Evolutionary conservation across 257 asterid species (phyloP), one percentile per base, ranked within the genome.

Genomic region (Fraxinus quadrangulata): DNA sequence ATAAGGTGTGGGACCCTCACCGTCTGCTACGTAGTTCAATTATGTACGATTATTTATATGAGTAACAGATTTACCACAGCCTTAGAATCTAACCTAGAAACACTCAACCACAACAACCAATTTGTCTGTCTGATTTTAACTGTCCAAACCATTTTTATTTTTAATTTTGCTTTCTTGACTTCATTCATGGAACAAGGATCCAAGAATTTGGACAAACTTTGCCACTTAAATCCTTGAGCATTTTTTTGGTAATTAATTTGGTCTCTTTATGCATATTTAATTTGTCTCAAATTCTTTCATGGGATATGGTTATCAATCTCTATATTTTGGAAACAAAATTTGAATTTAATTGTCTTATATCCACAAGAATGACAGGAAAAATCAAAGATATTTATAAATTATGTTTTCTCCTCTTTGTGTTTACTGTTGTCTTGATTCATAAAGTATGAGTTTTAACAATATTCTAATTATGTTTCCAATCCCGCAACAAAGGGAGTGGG

Each of bases 61-160:
- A 51, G 24, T 17, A 0, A 4, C 8, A 83, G 75, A 85, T 65
- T 81, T 67, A 79, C 83, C 76, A 33, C 86, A 74, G 75, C 87
- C 88, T 83, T 84, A 81, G 45, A 79, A 74, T 77, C 54, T 54
- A 76, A 86, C 68, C 34, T 49, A 65, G 84, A 78, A 85, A 72
- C 74, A 65, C 80, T 83, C 37, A 76, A 75, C 40, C 45, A 31
- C 31, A 75, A 51, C 69, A 65, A 45, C n/a, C 75, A 34, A 74
- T 74, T 39, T 45, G 4, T 12, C 19, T 45, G 42, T 37, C 42
- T 37, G 42, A 37, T 37, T 37, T 37, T 37, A 37, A 1, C 42
- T 6, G 16, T 42, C 63, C 79, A 72, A 80, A 67, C 42, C n/a
- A 42, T 0, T 33, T 33, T 33, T 33, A 33, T 33, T 33, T 33